Base-by-base conservation (phyloP, 2,329 filamentous ascomycete genomes). In the Epichloe gansuensis region DNA sequence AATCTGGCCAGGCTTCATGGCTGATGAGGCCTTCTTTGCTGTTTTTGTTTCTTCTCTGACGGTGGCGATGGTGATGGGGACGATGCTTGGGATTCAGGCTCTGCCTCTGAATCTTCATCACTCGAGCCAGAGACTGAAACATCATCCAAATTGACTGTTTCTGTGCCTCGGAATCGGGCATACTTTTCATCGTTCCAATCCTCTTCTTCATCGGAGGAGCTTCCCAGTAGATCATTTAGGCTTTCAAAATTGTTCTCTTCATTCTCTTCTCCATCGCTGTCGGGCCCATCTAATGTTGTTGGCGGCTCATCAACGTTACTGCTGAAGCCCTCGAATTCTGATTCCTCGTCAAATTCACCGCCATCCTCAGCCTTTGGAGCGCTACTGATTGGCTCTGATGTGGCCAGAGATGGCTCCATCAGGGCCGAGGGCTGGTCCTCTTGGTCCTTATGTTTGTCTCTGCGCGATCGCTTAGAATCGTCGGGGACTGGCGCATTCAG, bases 401-500 rank as follows among this genome's bases (percentile, higher is more conserved):
- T 17, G 8, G 9, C 25, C 11, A 17, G 17, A 7, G 23, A 31
- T 5, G 15, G 6, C 15, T 51, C 45, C 48, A 57, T 58, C 52
- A 58, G 52, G 39, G 63, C 58, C 6, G 62, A 55, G 21, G 60
- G 58, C 42, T 67, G 61, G 15, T 68, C 61, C 31, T 62, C 58
- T 46, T 63, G 63, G 17, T 65, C 62, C 12, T 65, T 63, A 34
- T 62, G 57, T 55, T 67, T 67, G 21, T 59, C 59, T 58, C 65
- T 67, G 45, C 62, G 63, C 11, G 56, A 56, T 9, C 62, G 62
- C 55, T 66, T 68, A 4, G 56, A 59, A 48, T 66, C 67, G 50
- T 74, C 72, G 0, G 77, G 75, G 51, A 73, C 64, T 3, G 73
- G 63, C 0, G 81, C 69, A 2, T 73, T 68, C 15, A 82, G 65